A percentile compares a stretch with the other conserved stretches of the same genome.
Evolutionary conservation across 495 filamentous ascomycete genomes (phyloP).

Genomic region (Coniosporium apollinis): DNA sequence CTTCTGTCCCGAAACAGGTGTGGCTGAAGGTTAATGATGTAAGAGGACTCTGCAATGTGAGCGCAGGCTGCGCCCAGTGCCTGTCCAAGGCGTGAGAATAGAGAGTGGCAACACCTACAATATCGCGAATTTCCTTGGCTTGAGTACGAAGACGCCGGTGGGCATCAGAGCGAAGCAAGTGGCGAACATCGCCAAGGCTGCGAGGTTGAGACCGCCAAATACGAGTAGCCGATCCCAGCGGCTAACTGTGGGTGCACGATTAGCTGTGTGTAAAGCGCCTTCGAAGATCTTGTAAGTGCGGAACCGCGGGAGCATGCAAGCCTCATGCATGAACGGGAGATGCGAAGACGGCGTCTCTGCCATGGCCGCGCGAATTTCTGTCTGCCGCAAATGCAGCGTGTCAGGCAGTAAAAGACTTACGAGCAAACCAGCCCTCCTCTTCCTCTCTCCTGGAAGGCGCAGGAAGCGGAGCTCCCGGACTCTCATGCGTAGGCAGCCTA

Average conservation of each 20-base stretch:
- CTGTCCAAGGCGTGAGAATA: too few relatives aligned
- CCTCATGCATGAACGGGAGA: constrained; percentile 15
- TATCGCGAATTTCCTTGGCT: constrained; percentile 86
- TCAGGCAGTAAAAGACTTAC: constrained; percentile 46
- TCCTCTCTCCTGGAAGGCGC: constrained; percentile 76
- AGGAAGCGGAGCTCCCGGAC: constrained; percentile 69
- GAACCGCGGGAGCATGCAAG: constrained; percentile 12
- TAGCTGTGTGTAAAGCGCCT: constrained; percentile 19
- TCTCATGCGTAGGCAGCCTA: constrained; percentile 72
- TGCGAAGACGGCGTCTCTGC: too few relatives aligned
- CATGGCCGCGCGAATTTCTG: not conserved
- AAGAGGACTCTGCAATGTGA: too few relatives aligned
- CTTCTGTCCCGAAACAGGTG: too few relatives aligned
- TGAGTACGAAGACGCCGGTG: constrained; percentile 45
- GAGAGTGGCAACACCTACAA: constrained; percentile 88
- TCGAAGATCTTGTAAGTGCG: constrained; percentile 9
- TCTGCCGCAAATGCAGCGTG: constrained; percentile 2
- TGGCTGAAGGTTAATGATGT: too few relatives aligned
- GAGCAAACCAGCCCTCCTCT: constrained; percentile 86
- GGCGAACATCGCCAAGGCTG: constrained; percentile 78
- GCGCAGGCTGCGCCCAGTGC: too few relatives aligned
- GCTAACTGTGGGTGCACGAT: constrained; percentile 47
- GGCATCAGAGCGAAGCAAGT: constrained; percentile 83
- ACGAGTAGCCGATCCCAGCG: constrained; percentile 91
- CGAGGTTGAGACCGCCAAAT: constrained; percentile 82